These are phyloP conservation scores for Sclerotinia glacialis DNA, from an alignment of 2,329 filamentous ascomycete genomes.

Conservation along the genomic window DNA sequence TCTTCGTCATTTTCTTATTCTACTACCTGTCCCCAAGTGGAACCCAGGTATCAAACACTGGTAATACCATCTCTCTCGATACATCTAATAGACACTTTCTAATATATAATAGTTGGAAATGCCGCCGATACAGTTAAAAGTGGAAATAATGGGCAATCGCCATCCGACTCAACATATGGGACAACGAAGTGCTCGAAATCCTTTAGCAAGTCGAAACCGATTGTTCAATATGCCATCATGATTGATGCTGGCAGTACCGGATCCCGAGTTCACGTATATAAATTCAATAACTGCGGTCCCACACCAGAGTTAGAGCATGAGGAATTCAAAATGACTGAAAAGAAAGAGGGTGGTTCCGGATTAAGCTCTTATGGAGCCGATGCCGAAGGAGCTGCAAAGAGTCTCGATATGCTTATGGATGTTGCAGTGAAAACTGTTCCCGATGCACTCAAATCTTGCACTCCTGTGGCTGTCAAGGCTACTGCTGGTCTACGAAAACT, in stretches of 20 bases:
- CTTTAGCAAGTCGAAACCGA: constrained; percentile 81
- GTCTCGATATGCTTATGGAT: constrained; percentile 82
- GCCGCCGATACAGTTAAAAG: constrained; percentile 25
- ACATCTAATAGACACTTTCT: constrained; percentile 1
- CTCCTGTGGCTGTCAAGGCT: constrained; percentile 94
- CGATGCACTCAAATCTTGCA: constrained; percentile 85
- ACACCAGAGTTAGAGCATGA: constrained; percentile 94
- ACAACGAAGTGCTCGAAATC: constrained; percentile 79
- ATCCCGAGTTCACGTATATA: constrained; percentile 96
- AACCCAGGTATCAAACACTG: constrained; percentile 37
- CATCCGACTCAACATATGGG: constrained; percentile 60
- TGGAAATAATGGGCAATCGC: constrained; percentile 49
- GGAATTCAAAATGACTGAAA: constrained; percentile 89
- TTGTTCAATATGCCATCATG: constrained; percentile 98
- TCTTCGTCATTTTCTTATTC: constrained; percentile 59
- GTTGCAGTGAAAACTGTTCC: constrained; percentile 82
- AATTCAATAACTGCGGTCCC: constrained; percentile 96
- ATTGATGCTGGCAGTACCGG: constrained; percentile 97
- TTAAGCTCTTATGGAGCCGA: constrained; percentile 86
- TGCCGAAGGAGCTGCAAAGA: constrained; percentile 83
- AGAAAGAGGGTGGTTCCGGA: constrained; percentile 68
- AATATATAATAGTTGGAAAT: constrained; percentile 26
- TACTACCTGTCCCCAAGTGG: constrained; percentile 62
- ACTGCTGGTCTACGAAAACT: constrained; percentile 90
- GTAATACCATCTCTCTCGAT: constrained; percentile 23